Base-by-base conservation (phyloP, 352 stramenopile genomes). In the Pythium phragmiticola region DNA sequence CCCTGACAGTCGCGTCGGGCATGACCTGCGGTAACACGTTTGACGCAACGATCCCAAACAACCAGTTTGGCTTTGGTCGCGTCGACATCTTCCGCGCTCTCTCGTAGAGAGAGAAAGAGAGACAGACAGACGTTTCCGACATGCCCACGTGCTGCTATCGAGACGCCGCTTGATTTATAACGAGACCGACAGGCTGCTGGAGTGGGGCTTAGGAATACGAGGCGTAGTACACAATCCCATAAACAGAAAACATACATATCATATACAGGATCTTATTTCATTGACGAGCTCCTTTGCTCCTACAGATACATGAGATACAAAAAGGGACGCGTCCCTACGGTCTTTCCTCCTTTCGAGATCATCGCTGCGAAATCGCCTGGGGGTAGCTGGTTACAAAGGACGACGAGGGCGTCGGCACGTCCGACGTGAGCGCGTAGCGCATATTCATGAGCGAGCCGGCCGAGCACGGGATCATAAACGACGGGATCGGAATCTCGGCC, bases 381-480 rank as follows among this genome's bases (percentile, higher is more conserved):
- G 30, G 14, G 50, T 53, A 45, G 8, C 41, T 30, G 30, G 41
- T 5, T 12, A 21, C 21, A 21, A 21, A 21, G 21, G 21, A 21
- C 21, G 21, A 21, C 21, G 21, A 21, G 21, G 21, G 21, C 21
- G 33, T 34, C 11, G 51, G 11, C 13, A n/a, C 21, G 4, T 26
- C 30, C 34, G 51, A 58, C 34, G 51, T 30, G 16, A 73, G 58
- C 52, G 67, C 52, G 53, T 87, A 87, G 57, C 71, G 75, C n/a
- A 57, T 65, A 65, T 87, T 77, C 75, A 87, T 87, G n/a, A 87
- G 61, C 43, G 77, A 60, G 47, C 70, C 69, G 57, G 68, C 75
- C 26, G 77, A 87, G 62, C 74, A 76, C 45, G 77, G 77, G 60
- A 87, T 87, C 34, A 87, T 72, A 67, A 87, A 87, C 57, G 55